Conservation (phyloP, 2,329 filamentous ascomycete species). For the Ophiobolus disseminans region DNA sequence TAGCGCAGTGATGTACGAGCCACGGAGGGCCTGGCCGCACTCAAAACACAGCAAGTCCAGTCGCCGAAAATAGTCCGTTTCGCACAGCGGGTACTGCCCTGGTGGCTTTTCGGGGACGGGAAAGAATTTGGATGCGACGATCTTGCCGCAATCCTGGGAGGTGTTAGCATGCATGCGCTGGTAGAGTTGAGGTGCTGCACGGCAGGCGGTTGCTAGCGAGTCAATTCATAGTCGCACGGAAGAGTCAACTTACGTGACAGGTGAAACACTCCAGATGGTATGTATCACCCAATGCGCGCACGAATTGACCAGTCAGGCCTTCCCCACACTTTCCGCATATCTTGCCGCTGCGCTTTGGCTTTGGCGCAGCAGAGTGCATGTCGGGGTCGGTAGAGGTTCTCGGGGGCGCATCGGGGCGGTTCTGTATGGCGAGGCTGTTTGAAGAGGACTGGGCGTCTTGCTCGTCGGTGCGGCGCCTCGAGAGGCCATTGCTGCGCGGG, state of each 20-base stretch:
- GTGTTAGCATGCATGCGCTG: conserved; percentile 3
- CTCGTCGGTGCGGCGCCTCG: conserved; percentile 41
- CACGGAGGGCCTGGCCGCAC: conserved; percentile 89
- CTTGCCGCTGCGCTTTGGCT: conserved; percentile 46
- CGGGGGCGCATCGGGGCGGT: conserved; percentile 28
- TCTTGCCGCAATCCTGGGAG: conserved; percentile 91
- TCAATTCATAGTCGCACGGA: neutral
- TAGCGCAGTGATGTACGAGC: conserved; percentile 96
- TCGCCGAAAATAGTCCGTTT: conserved; percentile 94
- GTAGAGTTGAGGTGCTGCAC: no score
- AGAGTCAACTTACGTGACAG: conserved; percentile 71
- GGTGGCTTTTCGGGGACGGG: conserved; percentile 91
- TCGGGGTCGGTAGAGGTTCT: conserved; percentile 41
- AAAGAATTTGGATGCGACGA: conserved; percentile 99
- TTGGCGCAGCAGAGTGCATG: conserved; percentile 31
- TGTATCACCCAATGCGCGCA: conserved; percentile 89
- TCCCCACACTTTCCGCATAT: conserved; percentile 84
- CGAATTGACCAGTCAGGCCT: conserved; percentile 90
- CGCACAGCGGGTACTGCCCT: conserved; percentile 91
- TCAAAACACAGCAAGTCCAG: conserved; percentile 90
- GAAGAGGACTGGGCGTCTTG: conserved; percentile 24
- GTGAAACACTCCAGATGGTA: conserved; percentile 98
- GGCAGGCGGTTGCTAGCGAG: no score
- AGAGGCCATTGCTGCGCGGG: conserved; percentile 40
- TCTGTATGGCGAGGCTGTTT: conserved; percentile 32